Evolutionary conservation across 305 asterid species (phyloP), one percentile per base, ranked within the genome.

Genomic region (Rubia tinctorum): DNA sequence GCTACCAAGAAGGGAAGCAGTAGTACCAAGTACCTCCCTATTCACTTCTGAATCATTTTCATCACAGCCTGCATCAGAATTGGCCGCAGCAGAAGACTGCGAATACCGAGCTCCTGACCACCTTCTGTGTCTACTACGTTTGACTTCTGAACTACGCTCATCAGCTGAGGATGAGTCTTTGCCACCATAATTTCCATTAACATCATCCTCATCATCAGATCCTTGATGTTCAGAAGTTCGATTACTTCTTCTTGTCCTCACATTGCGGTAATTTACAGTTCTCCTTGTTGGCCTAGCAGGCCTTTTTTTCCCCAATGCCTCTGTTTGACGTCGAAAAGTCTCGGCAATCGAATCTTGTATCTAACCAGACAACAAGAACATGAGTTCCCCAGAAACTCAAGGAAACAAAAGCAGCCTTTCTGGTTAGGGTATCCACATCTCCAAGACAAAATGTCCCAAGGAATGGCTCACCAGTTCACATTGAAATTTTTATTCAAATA

Each of bases 321-420:
- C 96, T 39, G 96, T 76, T 82, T 95, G 99, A 58, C 99, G 94
- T 61, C 84, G 89, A 72, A 86, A 82, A 53, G 97, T 95, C 84
- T 89, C 91, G 51, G 96, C 94, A 80, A 95, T 92, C 44, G 89
- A 89, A 83, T 86, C 98, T 88, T 95, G 99, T 80, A 95, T 87
- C 99, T 92, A 87, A 75, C 71, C 47, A 77, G 55, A 71, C 18
- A n/a, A 58, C 34, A 45, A 27, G 68, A 80, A 75, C 2, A 27
- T 64, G 45, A 82, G 79, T n/a, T n/a, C n/a, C n/a, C n/a, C n/a
- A n/a, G n/a, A n/a, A n/a, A n/a, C n/a, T n/a, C n/a, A n/a, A n/a
- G n/a, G n/a, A n/a, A 81, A 71, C 63, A 43, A 40, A 8, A 62
- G 53, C 53, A 56, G 15, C 62, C 13, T 7, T 25, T 25, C 72